These are phyloP conservation scores for Fusarium multiceps DNA, from an alignment of 2,329 filamentous ascomycete species.

Conservation along the genomic window DNA sequence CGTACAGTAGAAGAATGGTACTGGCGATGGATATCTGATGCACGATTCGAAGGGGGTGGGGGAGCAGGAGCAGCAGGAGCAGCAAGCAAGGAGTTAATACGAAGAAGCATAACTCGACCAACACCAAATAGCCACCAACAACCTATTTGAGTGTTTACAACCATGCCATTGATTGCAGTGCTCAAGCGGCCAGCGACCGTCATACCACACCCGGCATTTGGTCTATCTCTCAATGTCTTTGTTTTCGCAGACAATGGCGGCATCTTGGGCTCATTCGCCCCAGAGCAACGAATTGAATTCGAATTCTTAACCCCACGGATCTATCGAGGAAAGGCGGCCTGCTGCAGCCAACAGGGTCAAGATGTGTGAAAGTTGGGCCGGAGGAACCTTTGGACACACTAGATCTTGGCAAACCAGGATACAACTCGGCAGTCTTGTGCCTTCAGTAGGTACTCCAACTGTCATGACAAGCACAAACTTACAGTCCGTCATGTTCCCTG, in stretches of 20 bases:
- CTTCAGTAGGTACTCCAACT: not conserved
- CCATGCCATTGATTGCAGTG: not conserved
- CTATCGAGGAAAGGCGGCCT: constrained; percentile 8
- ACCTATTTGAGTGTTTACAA: constrained; percentile 7
- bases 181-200: constrained; percentile 2
- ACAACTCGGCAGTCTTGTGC: constrained; percentile 14
- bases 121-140: constrained; percentile 21
- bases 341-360: constrained; percentile 11
- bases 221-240: not conserved
- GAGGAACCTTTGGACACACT: constrained; percentile 14
- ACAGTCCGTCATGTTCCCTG: constrained; percentile 10
- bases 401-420: constrained; percentile 19
- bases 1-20: constrained; percentile 2
- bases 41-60: constrained; percentile 17
- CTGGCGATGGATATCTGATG: constrained; percentile 3
- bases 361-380: constrained; percentile 5
- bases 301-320: not conserved
- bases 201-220: constrained; percentile 1
- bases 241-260: constrained; percentile 2
- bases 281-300: not conserved
- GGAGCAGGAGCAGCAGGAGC: not conserved
- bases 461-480: not conserved
- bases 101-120: constrained; percentile 21
- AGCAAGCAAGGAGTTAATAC: constrained; percentile 17
- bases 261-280: constrained; percentile 9